Evolutionary conservation across 345 rosid species (phyloP), one percentile per base, ranked within the genome.

Genomic region (Eucalyptus cloeziana): DNA sequence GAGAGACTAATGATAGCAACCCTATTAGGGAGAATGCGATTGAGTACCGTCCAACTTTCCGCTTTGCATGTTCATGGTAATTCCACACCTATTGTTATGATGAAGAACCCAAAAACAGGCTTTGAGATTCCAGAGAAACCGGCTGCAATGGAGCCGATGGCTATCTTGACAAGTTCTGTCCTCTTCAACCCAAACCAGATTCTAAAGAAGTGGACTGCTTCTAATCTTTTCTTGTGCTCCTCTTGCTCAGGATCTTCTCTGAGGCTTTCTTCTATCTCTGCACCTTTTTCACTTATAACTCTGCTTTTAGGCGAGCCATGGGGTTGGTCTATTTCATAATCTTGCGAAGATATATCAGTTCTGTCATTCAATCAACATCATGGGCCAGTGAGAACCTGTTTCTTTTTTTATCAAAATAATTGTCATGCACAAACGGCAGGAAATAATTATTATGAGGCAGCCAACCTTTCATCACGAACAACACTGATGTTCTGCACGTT

Each of bases 81-180:
- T 64, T 93, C 91, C 54, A 93, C 94, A 54, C 97, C 97, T 8
- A 95, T 92, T 25, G 92, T 94, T 86, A 94, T 93, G 90, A 94
- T 94, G 91, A 85, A 94, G 93, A 31, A 95, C 52, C 96, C 97
- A 9, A 95, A 95, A 86, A 93, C 13, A 19, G 97, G 97, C 93
- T 92, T 95, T 27, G 96, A 93, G 90, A 95, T 93, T 67, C 97
- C 97, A 58, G 96, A 94, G 90, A 95, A 90, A 83, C 93, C 96
- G 30, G 96, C 96, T 40, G 96, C 96, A 17, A 93, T 21, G 45
- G 95, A 93, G 43, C 97, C 95, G 16, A 93, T 71, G 22, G 89
- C 90, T 86, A 86, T 56, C 88, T 90, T 93, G 37, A 91, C 62
- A 85, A 95, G 89, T 50, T 95, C 97, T 58, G 30, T 62, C 64